Conservation (phyloP, 2,329 filamentous ascomycete genomes). For the Zasmidium angulare region DNA sequence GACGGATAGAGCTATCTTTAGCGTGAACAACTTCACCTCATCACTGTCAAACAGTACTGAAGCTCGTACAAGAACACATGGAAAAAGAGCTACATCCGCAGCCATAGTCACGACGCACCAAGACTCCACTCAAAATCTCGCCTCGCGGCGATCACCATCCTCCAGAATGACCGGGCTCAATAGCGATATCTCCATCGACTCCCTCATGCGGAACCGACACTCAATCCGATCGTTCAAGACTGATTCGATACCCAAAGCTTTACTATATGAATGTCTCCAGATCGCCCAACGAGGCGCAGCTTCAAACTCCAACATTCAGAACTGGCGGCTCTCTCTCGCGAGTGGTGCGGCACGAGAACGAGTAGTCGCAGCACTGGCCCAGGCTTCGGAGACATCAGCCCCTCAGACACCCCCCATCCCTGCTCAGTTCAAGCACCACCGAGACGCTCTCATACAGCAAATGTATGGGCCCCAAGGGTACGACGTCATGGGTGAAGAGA, state of each 20-base stretch:
- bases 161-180: background rate
- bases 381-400: conserved; percentile 9
- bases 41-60: background rate
- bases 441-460: conserved; percentile 22
- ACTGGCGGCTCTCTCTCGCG: conserved; percentile 20
- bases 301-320: conserved; percentile 24
- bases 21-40: background rate
- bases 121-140: no score
- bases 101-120: no score
- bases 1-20: background rate
- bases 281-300: conserved; percentile 18
- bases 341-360: conserved; percentile 18
- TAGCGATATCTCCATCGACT: background rate
- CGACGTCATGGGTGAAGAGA: conserved; percentile 18
- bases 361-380: conserved; percentile 14
- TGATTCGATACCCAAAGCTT: conserved; percentile 8
- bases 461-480: conserved; percentile 27
- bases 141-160: no score
- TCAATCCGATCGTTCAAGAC: conserved; percentile 12
- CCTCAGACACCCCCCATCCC: conserved; percentile 21
- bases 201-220: conserved; percentile 11
- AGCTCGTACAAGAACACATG: no score
- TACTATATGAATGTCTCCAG: conserved; percentile 12
- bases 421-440: conserved; percentile 20
- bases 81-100: no score